Evolutionary conservation across 345 rosid species (phyloP).

Genomic region (Salix koriyanagi): DNA sequence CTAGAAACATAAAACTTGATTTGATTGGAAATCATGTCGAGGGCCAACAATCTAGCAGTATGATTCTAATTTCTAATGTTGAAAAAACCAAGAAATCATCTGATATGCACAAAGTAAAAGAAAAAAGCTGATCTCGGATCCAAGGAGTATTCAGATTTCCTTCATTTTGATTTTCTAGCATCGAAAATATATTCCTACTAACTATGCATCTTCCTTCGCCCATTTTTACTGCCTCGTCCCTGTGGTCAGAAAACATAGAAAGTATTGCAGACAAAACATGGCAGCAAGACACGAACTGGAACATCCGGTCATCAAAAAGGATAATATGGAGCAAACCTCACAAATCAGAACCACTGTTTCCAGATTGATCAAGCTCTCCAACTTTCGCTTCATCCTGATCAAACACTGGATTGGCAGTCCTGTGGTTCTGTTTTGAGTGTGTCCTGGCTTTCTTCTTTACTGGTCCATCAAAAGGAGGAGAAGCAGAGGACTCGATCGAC

Average conservation of each 20-base stretch:
- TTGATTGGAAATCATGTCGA: no score
- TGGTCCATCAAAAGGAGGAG: conserved; percentile 13
- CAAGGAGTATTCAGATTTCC: not conserved
- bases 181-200: not conserved
- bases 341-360: not conserved
- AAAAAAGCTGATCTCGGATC: not conserved
- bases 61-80: no score
- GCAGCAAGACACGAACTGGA: not conserved
- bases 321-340: not conserved
- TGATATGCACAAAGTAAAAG: no score
- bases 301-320: not conserved
- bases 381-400: not conserved
- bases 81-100: no score
- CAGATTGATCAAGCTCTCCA: not conserved
- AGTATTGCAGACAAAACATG: not conserved
- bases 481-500: conserved; percentile 7
- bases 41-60: no score
- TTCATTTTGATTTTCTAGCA: not conserved
- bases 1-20: no score
- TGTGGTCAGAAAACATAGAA: not conserved
- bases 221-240: not conserved
- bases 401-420: not conserved
- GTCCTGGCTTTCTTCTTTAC: conserved; percentile 26
- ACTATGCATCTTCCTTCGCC: not conserved
- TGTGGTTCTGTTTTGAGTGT: not conserved